phyloP scores from a whole-genome alignment of 2,329 filamentous ascomycete genomes.

The Aspergillus ochraceus region DNA sequence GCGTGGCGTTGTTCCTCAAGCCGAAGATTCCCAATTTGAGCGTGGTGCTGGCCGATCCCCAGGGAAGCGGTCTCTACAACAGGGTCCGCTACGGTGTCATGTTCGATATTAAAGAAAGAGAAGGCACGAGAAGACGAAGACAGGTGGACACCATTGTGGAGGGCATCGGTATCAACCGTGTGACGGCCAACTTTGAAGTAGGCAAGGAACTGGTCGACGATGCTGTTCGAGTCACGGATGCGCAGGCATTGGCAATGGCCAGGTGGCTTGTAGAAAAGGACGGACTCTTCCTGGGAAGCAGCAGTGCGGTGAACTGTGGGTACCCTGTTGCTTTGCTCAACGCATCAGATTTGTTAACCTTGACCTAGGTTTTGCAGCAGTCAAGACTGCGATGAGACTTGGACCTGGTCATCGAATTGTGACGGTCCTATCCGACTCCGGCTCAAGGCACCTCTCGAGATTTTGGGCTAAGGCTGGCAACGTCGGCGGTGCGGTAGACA shows the following conservation, averaged over 20 bases:
- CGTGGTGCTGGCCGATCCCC: conserved; percentile 87
- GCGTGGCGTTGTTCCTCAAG: conserved; percentile 81
- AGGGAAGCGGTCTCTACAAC: conserved; percentile 91
- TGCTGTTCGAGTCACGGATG: conserved; percentile 82
- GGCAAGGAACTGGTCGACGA: conserved; percentile 86
- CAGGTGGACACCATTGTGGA: conserved; percentile 97
- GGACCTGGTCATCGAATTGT: conserved; percentile 51
- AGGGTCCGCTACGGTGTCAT: conserved; percentile 91
- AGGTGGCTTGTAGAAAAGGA: conserved; percentile 94
- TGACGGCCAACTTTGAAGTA: conserved; percentile 91
- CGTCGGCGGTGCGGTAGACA: conserved; percentile 46
- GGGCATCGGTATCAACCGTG: conserved; percentile 89
- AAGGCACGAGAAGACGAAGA: conserved; percentile 83
- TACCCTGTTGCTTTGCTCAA: conserved; percentile 12
- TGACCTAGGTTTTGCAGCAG: conserved; percentile 47
- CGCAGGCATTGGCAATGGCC: conserved; percentile 91
- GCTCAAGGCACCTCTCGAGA: conserved; percentile 52
- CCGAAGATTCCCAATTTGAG: conserved; percentile 63
- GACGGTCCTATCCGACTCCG: conserved; percentile 52
- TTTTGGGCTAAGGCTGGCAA: conserved; percentile 52
- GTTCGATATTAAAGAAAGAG: conserved; percentile 84
- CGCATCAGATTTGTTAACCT: conserved; percentile 8
- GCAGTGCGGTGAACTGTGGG: conserved; percentile 90
- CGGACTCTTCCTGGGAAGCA: conserved; percentile 91
- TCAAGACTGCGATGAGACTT: conserved; percentile 47